Evolutionary conservation across 345 rosid species (phyloP).

Genomic region (Geranium brycei): DNA sequence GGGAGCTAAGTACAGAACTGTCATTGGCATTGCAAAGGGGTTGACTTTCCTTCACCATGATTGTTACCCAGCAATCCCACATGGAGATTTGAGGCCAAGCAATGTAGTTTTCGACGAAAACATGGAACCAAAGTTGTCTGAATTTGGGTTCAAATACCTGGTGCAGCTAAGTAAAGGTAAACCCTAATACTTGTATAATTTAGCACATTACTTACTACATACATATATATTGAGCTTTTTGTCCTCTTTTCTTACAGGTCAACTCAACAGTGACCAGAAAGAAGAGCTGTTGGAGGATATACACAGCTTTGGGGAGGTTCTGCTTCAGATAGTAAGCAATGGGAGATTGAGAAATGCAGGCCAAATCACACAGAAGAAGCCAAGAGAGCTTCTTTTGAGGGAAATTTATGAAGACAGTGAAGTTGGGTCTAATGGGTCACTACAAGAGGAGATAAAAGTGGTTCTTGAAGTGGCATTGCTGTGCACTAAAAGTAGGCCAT

Average conservation of each 20-base stretch:
- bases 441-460: constrained; percentile 36
- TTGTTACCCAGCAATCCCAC: constrained; percentile 72
- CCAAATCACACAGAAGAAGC: constrained; percentile 33
- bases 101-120: constrained; percentile 54
- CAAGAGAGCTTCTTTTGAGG: constrained; percentile 41
- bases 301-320: constrained; percentile 62
- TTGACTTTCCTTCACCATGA: constrained; percentile 86
- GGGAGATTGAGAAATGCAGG: constrained; percentile 43
- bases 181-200: background rate
- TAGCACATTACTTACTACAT: background rate
- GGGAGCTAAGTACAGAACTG: constrained; percentile 44
- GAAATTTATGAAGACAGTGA: constrained; percentile 47
- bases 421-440: constrained; percentile 16
- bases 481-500: constrained; percentile 44
- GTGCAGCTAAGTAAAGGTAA: constrained; percentile 23
- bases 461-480: constrained; percentile 60
- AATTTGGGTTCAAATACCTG: constrained; percentile 53
- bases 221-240: background rate
- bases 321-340: constrained; percentile 54
- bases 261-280: constrained; percentile 22
- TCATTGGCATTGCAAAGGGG: constrained; percentile 69
- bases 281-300: constrained; percentile 44
- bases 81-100: constrained; percentile 63
- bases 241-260: constrained; percentile 22
- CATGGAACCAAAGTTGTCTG: constrained; percentile 63